phyloP scores from a whole-genome alignment of 2,329 filamentous ascomycete genomes.

The Aspergillus sp. region DNA sequence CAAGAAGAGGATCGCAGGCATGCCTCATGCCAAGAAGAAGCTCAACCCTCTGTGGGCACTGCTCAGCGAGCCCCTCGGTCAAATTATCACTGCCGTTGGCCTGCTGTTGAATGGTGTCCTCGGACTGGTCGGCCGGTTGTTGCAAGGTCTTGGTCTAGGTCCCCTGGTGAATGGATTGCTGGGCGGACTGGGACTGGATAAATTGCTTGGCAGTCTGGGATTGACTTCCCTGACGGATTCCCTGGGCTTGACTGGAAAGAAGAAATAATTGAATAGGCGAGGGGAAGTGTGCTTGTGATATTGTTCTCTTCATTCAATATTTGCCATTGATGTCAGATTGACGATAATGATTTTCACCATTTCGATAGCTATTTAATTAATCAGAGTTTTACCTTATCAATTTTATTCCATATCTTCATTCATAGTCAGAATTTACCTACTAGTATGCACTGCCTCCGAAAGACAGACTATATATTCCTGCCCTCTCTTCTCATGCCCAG shows the following conservation, averaged over 20 bases:
- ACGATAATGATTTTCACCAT: background rate
- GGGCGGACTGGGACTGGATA: constrained; percentile 67
- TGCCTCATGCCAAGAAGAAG: constrained; percentile 94
- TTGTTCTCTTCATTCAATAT: background rate
- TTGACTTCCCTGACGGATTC: constrained; percentile 52
- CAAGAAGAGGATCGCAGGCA: constrained; percentile 84
- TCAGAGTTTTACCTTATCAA: too few species aligned
- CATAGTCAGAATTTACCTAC: too few species aligned
- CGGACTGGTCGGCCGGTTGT: constrained; percentile 76
- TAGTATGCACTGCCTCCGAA: too few species aligned
- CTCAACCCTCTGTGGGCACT: constrained; percentile 87
- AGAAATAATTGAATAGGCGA: constrained; percentile 35
- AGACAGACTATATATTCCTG: too few species aligned
- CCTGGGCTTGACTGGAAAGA: constrained; percentile 51
- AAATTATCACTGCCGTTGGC: constrained; percentile 88
- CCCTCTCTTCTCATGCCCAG: too few species aligned
- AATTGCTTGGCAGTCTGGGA: constrained; percentile 52
- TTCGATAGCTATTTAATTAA: background rate
- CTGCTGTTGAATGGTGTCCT: constrained; percentile 80
- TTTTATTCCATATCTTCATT: too few species aligned
- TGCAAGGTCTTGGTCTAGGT: constrained; percentile 80
- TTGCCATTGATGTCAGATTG: background rate
- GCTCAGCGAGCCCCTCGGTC: constrained; percentile 74
- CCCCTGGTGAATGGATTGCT: constrained; percentile 77
- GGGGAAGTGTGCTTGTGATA: background rate